Conservation (phyloP, 352 stramenopile species). For the Pythium oligandrum region DNA sequence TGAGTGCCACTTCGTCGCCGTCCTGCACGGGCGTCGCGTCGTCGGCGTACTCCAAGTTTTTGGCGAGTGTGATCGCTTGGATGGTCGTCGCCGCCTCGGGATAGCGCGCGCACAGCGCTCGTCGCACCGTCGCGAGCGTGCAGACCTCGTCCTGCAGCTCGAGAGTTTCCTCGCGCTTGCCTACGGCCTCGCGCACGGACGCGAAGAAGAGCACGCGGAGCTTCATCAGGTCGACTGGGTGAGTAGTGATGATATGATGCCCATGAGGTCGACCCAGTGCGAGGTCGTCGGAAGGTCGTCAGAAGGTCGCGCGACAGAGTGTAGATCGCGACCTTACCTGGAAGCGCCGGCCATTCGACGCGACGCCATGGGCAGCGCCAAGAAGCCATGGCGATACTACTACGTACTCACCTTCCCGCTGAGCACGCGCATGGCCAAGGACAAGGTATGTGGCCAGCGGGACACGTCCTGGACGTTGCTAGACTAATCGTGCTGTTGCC, state of each 20-base stretch:
- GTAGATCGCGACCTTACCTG: no score
- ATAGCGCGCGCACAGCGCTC: conserved; percentile 41
- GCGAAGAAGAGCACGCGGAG: conserved; percentile 84
- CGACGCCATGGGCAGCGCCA: conserved; percentile 10
- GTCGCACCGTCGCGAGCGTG: conserved; percentile 42
- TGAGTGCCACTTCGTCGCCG: conserved; percentile 79
- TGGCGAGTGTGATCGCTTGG: conserved; percentile 54
- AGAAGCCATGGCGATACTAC: conserved; percentile 72
- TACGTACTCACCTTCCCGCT: conserved; percentile 54
- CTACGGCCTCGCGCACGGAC: conserved; percentile 63
- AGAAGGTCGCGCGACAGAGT: conserved; percentile 21
- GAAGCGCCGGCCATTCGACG: not conserved
- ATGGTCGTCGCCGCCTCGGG: conserved; percentile 41
- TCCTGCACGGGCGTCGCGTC: conserved; percentile 34
- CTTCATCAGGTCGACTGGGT: conserved; percentile 15
- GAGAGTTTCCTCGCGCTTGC: conserved; percentile 61
- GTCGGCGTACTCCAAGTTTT: conserved; percentile 71
- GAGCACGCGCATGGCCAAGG: conserved; percentile 22
- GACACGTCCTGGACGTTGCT: not conserved
- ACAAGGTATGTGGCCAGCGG: conserved; percentile 33
- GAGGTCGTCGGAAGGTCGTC: conserved; percentile 9
- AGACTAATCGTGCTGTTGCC: not conserved
- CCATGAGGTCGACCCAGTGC: not conserved
- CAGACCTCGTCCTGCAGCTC: conserved; percentile 10
- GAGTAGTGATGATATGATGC: no score